phyloP scores from a whole-genome alignment of 2,329 filamentous ascomycete species.

The Hypoxylon sp. region DNA sequence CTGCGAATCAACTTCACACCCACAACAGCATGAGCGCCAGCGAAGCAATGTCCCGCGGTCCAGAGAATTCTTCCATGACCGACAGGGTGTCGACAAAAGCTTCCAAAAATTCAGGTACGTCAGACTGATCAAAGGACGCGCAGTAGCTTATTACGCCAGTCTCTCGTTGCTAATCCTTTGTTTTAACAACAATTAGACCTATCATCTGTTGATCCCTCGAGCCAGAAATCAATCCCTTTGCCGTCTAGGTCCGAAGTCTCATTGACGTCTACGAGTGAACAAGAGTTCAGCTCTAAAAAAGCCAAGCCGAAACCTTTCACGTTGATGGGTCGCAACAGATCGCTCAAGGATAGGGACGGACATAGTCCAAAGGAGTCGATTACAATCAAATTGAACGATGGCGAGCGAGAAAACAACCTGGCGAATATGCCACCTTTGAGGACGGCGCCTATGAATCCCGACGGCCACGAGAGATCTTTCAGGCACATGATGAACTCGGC shows the following conservation, averaged over 20 bases:
- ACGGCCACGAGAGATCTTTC: conserved; percentile 71
- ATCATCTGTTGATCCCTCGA: conserved; percentile 51
- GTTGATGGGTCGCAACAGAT: conserved; percentile 64
- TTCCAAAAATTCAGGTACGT: conserved; percentile 51
- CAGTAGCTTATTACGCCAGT: conserved; percentile 24
- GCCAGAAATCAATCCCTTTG: conserved; percentile 56
- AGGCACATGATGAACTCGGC: conserved; percentile 75
- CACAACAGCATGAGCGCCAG: conserved; percentile 42
- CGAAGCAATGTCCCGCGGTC: conserved; percentile 48
- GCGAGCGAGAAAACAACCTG: conserved; percentile 52
- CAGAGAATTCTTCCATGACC: conserved; percentile 46
- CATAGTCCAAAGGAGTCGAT: conserved; percentile 53
- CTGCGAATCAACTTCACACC: conserved; percentile 44
- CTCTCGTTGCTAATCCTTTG: conserved; percentile 44
- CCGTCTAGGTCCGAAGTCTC: conserved; percentile 66
- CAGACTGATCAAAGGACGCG: conserved; percentile 30
- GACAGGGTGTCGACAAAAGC: conserved; percentile 49
- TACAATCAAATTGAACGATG: conserved; percentile 51
- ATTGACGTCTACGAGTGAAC: conserved; percentile 61
- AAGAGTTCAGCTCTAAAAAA: conserved; percentile 60
- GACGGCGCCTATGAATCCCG: conserved; percentile 69
- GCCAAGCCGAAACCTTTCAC: conserved; percentile 67
- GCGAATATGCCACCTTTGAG: conserved; percentile 61
- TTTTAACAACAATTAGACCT: conserved; percentile 43
- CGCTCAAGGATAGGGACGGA: conserved; percentile 60